Percentiles rank a stretch among this genome's conserved stretches.
phyloP scores from a whole-genome alignment of 2,329 filamentous ascomycete genomes.

The Purpureocillium takamizusanense region DNA sequence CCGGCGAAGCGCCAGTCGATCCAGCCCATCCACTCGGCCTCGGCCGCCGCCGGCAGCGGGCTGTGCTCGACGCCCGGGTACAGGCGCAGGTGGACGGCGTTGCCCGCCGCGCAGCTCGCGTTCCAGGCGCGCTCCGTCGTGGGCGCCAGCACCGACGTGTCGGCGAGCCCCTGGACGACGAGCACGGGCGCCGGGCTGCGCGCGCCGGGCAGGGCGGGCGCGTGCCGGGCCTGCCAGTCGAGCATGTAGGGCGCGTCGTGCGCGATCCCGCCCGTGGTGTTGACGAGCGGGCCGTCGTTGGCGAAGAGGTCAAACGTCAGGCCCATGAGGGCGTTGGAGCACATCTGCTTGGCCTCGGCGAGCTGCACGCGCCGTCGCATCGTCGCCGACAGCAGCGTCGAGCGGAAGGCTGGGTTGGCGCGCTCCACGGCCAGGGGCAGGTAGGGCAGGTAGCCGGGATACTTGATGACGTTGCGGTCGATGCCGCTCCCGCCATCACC shows the following conservation, averaged over 20 bases:
- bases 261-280: neutral
- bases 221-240: conserved; percentile 3
- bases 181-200: conserved; percentile 3
- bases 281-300: neutral
- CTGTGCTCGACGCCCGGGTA: conserved; percentile 5
- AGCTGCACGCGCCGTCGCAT: neutral
- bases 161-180: conserved; percentile 7
- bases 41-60: neutral
- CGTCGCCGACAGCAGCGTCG: too few species aligned
- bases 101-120: conserved; percentile 1
- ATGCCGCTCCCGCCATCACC: too few species aligned
- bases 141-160: conserved; percentile 3
- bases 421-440: conserved; percentile 4
- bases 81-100: conserved; percentile 5
- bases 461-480: neutral
- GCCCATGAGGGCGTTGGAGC: neutral
- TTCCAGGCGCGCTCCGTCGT: conserved; percentile 3
- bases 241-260: neutral
- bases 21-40: conserved; percentile 6
- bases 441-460: conserved; percentile 4
- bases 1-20: conserved; percentile 2
- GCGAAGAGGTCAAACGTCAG: neutral
- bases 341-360: conserved; percentile 4
- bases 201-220: conserved; percentile 4
- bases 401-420: too few species aligned